Conservation (phyloP, 805 yeast genomes). For the Zygosaccharomyces rouxii region DNA sequence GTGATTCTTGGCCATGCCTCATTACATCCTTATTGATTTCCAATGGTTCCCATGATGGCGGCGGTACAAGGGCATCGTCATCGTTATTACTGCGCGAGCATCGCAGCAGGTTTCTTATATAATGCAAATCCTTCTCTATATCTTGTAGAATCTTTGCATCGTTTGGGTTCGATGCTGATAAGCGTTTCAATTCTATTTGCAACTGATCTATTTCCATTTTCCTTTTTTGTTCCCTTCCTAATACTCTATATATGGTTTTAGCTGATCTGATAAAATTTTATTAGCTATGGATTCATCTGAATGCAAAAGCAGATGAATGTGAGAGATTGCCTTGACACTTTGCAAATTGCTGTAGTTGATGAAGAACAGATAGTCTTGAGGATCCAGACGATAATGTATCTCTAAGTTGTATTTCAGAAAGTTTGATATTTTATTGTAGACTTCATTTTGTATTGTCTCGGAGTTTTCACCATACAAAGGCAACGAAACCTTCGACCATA, state of each 20-base stretch:
- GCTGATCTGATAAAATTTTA: slow-evolving; percentile 8
- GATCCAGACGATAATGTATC: slow-evolving; percentile 3
- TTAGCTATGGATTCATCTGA: slow-evolving; percentile 6
- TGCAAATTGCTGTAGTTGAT: slow-evolving; percentile 68
- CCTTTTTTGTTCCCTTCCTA: neutral
- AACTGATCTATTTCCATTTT: slow-evolving; percentile 4
- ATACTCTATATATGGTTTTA: neutral
- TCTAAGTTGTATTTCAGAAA: slow-evolving; percentile 48
- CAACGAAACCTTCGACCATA: slow-evolving; percentile 62
- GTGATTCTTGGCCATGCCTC: slow-evolving; percentile 18
- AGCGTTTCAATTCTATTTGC: neutral
- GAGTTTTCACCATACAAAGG: slow-evolving; percentile 42
- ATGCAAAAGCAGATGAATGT: slow-evolving; percentile 59
- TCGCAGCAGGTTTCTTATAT: neutral
- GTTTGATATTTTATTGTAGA: slow-evolving; percentile 41
- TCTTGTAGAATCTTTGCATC: slow-evolving; percentile 5
- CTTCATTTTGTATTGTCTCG: slow-evolving; percentile 32
- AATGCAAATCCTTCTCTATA: slow-evolving; percentile 8
- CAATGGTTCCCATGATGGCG: neutral
- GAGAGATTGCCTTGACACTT: slow-evolving; percentile 63
- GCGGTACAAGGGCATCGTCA: neutral
- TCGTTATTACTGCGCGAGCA: neutral
- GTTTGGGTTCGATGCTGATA: neutral
- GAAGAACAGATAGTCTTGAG: slow-evolving; percentile 55
- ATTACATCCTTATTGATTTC: slow-evolving; percentile 15